Base-by-base conservation (phyloP, 1,139 yeast species). In the Yamadazyma jaroonii region DNA sequence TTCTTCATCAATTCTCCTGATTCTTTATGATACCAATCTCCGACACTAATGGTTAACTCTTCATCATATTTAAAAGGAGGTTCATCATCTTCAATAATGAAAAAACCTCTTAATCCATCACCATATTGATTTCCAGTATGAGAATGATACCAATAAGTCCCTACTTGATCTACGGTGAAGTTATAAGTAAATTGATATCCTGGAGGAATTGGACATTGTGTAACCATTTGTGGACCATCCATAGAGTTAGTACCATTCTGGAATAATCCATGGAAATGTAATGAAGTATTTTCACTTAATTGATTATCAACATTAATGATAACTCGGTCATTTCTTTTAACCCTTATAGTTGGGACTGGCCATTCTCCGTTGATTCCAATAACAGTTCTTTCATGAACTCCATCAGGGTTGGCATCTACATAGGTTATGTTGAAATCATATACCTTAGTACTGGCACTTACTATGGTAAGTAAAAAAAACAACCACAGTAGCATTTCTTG, bases 81-180 rank as follows among this genome's bases (percentile, higher is more conserved):
- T 5, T 37, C 35, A 45, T 32, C 58, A 41, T 71, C 75, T 39
- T 69, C 73, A 47, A 90, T 81, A 41, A 90, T 74, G 45, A 90
- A 74, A 27, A 84, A 63, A 45, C 88, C 96, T 59, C 96, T 77
- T 70, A 89, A 75, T 46, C 97, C 97, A 59, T 90, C 97, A 53
- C 92, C 86, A 55, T 89, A 90, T 58, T 89, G 95, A 42, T 86
- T 83, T 9, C 77, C 73, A 21, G 86, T 77, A 62, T 90, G 97
- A 10, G 96, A 84, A 61, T 90, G 97, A 67, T 90, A 90, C 97
- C 97, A 90, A 69, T 74, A 90, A 4, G 95, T 77, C 45, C 97
- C 97, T 33, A 72, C 76, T 59, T 90, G 96, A 57, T 81, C 79
- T 32, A 88, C 88, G 9, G 95, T 84, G 61, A 90, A 90, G 67